These are phyloP conservation scores for Agaricus sinodeliciosus DNA, from an alignment of 768 basidiomycete species.

Conservation along the genomic window DNA sequence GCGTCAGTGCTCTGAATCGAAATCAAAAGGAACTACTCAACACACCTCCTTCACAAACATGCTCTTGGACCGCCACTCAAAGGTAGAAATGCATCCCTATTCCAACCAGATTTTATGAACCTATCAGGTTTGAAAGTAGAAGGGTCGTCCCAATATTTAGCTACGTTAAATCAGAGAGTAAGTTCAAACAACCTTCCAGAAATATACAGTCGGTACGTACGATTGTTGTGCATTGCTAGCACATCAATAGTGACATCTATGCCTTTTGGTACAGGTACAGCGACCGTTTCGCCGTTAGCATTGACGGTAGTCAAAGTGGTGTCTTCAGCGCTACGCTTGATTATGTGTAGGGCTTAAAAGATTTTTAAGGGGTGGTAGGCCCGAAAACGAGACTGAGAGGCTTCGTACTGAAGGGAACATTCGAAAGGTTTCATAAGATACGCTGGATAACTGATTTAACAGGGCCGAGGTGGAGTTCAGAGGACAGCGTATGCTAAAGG, in stretches of 20 bases:
- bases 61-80: constrained; percentile 30
- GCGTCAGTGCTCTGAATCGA: no score
- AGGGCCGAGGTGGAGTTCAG: background rate
- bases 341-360: constrained; percentile 30
- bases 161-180: constrained; percentile 15
- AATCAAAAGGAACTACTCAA: background rate
- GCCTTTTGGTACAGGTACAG: constrained; percentile 37
- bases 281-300: constrained; percentile 27
- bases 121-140: constrained; percentile 25
- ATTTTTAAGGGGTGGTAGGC: background rate
- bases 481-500: constrained; percentile 23
- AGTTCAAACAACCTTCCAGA: no score
- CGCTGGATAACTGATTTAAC: constrained; percentile 16
- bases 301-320: constrained; percentile 30
- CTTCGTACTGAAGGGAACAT: constrained; percentile 29
- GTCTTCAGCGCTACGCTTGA: constrained; percentile 41
- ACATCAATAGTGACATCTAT: constrained; percentile 29
- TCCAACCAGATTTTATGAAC: constrained; percentile 13
- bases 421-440: constrained; percentile 36
- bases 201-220: no score
- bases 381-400: background rate
- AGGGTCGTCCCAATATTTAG: constrained; percentile 42
- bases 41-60: constrained; percentile 39
- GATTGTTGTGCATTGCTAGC: constrained; percentile 43
- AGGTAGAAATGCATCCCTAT: constrained; percentile 16